Base-by-base conservation (phyloP, 768 basidiomycete genomes). In the Lactifluus piperatus region DNA sequence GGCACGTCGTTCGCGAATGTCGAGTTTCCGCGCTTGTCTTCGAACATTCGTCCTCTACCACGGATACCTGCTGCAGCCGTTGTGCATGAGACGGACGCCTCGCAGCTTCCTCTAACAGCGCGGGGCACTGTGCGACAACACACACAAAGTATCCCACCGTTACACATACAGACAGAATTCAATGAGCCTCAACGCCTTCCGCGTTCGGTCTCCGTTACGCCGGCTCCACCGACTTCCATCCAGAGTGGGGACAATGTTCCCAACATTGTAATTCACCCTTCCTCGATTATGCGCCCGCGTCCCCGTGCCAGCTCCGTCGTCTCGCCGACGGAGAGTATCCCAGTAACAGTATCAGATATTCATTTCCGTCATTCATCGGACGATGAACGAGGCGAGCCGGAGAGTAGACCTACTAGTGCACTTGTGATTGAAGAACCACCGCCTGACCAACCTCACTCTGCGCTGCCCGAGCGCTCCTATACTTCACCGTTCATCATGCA, bases 281-380 rank as follows among this genome's bases (percentile, higher is more conserved):
- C 66, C 22, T 46, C 62, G 26, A 61, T 64, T 34, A 46, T 51
- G 11, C 67, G 67, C 14, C 66, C 66, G 18, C 62, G 49, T 34
- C 57, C 27, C 29, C 64, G 51, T 34, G 43, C 24, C 29, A 51
- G 54, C 18, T 53, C 57, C n/a, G 39, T 51, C 22, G 49, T 59
- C 11, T 73, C 72, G 4, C 72, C 72, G 20, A 71, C 72, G 1
- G 72, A 73, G 37, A 72, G 71, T 30, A 62, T 73, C 51, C 71
- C 72, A 0, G 58, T 69, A 51, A 70, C 71, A 22, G 68, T 73
- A 41, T 71, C 71, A 11, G 72, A 73, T 57, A 72, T 73, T 51
- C 69, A 72, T 63, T 73, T 73, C 68, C 68, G 72, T 39, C 69
- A 71, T 58, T 64, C 67, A 8, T 67, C 70, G 24, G 71, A 71